Conservation (phyloP, 805 yeast genomes). For the Helenozyma baotianmanensis region DNA sequence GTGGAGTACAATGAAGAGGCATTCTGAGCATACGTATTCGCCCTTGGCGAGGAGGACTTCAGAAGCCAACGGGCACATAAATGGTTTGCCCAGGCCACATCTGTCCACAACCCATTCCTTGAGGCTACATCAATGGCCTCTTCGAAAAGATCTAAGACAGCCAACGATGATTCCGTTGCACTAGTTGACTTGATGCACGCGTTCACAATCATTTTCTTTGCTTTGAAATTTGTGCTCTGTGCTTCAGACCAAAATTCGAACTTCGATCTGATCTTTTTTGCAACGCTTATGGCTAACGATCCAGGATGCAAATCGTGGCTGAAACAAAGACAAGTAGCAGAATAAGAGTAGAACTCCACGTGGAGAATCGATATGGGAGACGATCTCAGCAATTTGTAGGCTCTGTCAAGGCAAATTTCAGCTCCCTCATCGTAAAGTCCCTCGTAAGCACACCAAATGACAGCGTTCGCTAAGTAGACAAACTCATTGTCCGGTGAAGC, state of each 20-base stretch:
- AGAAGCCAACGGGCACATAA: constrained; percentile 41
- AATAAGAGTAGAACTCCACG: constrained; percentile 18
- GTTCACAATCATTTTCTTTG: constrained; percentile 31
- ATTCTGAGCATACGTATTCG: constrained; percentile 29
- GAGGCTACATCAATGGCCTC: constrained; percentile 39
- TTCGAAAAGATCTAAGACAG: constrained; percentile 41
- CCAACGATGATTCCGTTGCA: constrained; percentile 24
- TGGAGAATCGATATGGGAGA: constrained; percentile 21
- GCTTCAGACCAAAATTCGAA: constrained; percentile 31
- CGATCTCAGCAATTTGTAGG: constrained; percentile 18
- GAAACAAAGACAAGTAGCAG: constrained; percentile 13
- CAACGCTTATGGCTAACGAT: no score
- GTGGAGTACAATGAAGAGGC: constrained; percentile 32
- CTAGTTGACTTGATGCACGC: constrained; percentile 25
- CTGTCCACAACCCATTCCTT: constrained; percentile 26
- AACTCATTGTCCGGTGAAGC: constrained; percentile 12
- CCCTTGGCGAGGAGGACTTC: constrained; percentile 24
- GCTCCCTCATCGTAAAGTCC: constrained; percentile 18
- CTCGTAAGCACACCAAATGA: constrained; percentile 10
- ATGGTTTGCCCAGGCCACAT: constrained; percentile 37
- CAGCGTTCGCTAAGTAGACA: constrained; percentile 11
- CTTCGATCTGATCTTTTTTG: constrained; percentile 18
- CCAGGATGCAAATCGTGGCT: no score
- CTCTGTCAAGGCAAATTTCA: constrained; percentile 9
- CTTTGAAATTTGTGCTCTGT: constrained; percentile 34